A percentile compares a stretch with the other conserved stretches of the same genome.
Conservation (phyloP, 768 basidiomycete genomes). For the Pleurotus giganteus region DNA sequence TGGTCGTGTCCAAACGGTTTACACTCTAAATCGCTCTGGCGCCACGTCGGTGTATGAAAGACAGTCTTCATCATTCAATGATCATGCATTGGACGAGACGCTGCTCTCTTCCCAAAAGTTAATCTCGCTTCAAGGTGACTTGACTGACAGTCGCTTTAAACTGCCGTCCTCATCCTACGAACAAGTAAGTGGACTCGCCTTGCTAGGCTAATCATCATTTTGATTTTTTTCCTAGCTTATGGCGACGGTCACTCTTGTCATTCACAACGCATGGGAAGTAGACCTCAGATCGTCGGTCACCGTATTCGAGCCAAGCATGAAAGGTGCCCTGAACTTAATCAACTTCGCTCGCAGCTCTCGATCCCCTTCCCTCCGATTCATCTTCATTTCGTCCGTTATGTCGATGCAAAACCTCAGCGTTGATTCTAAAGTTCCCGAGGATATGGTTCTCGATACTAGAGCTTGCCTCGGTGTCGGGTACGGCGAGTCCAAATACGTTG, state of each 20-base stretch:
- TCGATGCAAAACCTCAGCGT: constrained; percentile 19
- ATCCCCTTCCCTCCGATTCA: constrained; percentile 19
- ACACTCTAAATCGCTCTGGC: constrained; percentile 23
- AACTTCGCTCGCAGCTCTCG: constrained; percentile 27
- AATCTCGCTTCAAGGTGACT: constrained; percentile 26
- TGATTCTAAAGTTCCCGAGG: constrained; percentile 25
- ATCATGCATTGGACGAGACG: constrained; percentile 22
- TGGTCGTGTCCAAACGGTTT: constrained; percentile 26
- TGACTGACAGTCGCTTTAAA: constrained; percentile 19
- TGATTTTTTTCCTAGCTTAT: constrained; percentile 19
- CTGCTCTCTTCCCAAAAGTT: constrained; percentile 23
- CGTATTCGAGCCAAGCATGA: constrained; percentile 43
- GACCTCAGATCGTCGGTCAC: constrained; percentile 44
- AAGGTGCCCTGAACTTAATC: constrained; percentile 39
- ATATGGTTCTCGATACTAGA: constrained; percentile 20
- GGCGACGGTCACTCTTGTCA: constrained; percentile 24
- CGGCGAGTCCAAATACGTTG: constrained; percentile 35
- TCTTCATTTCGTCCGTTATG: constrained; percentile 35
- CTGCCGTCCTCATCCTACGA: constrained; percentile 19
- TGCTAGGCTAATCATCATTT: neutral
- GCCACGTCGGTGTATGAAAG: neutral
- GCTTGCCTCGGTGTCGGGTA: constrained; percentile 32
- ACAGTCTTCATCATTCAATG: constrained; percentile 10
- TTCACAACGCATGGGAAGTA: constrained; percentile 45
- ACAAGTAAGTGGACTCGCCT: neutral